phyloP scores from a whole-genome alignment of 1,284 basidiomycete genomes.

The Cutaneotrichosporon cyanovorans region DNA sequence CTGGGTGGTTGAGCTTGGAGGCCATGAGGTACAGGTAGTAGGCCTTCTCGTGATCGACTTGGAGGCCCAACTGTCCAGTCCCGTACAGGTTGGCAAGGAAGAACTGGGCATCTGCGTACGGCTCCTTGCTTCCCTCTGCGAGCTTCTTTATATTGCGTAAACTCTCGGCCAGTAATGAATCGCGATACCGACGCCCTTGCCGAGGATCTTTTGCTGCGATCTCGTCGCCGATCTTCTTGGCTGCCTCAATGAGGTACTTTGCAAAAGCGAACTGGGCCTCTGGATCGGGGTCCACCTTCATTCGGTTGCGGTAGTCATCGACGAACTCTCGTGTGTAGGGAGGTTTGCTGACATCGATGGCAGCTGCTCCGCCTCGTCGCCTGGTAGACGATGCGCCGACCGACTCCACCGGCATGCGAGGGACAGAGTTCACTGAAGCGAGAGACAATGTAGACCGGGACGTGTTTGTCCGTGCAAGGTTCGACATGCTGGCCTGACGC shows the following conservation, averaged over 20 bases:
- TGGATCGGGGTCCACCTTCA: constrained; percentile 95
- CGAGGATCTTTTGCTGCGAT: constrained; percentile 49
- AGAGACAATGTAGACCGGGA: constrained; percentile 31
- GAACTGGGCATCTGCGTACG: constrained; percentile 97
- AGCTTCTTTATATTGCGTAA: constrained; percentile 87
- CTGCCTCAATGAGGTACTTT: constrained; percentile 98
- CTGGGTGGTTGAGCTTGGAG: constrained; percentile 91
- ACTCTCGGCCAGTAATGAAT: constrained; percentile 76
- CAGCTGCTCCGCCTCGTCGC: constrained; percentile 54
- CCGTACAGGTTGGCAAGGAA: constrained; percentile 97
- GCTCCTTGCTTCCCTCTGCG: constrained; percentile 49
- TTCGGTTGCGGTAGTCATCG: constrained; percentile 90
- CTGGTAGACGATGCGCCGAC: constrained; percentile 48
- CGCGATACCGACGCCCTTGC: constrained; percentile 71
- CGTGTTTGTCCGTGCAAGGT: constrained; percentile 39
- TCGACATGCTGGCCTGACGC: constrained; percentile 30
- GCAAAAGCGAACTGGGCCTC: constrained; percentile 98
- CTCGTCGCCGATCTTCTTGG: constrained; percentile 84
- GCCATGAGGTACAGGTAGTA: constrained; percentile 98
- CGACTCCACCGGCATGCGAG: constrained; percentile 45
- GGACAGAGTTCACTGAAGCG: constrained; percentile 23
- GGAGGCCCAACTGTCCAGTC: constrained; percentile 85
- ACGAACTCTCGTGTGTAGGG: constrained; percentile 95
- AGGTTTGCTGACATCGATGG: constrained; percentile 75
- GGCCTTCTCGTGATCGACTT: constrained; percentile 94